Evolutionary conservation across 768 basidiomycete genomes (phyloP), one percentile per base, ranked within the genome.

Genomic region (Leccinum barrowsii): DNA sequence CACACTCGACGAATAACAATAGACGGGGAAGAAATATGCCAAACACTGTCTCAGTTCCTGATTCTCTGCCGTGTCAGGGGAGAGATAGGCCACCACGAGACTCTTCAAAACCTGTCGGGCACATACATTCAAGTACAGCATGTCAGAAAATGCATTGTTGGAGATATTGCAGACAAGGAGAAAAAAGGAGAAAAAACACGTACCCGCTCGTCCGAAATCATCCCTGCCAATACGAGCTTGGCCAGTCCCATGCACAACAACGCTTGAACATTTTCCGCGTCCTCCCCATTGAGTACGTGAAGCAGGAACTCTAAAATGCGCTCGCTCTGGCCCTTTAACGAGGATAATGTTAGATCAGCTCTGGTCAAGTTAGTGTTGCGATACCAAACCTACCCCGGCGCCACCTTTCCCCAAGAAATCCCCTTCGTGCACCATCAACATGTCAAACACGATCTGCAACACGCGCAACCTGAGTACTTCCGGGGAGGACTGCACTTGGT

Each of bases 31-130:
- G 78, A 96, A 96, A 70, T 89, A 90, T 4, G 87, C 81, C 40
- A 97, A 73, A 65, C 88, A 93, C 70, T 98, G 95, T 44, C 92
- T 82, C 17, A 98, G 77, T 56, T 88, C 83, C 59, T 91, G 87
- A 65, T 96, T 98, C 28, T 85, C 83, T 15, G 76, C 80, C 2
- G 92, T 96, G 55, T 87, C 82, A 1, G 92, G 91, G 0, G 89
- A 90, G 51, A 97, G 78, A 71, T 90, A 98, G 5, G 82, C 76
- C 22, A 83, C 67, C 13, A 81, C 78, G 7, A 85, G 76, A 49
- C 77, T 73, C 60, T 78, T 73, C 21, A 84, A 67, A 3, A 84
- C 76, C 81, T 84, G 42, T 50, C 13, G 12, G 8, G 32, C 13
- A 15, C 26, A 22, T n/a, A 15, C 5, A 49, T 3, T 37, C 35